phyloP scores from a whole-genome alignment of 2,329 filamentous ascomycete genomes.

The Xylariales sp. region DNA sequence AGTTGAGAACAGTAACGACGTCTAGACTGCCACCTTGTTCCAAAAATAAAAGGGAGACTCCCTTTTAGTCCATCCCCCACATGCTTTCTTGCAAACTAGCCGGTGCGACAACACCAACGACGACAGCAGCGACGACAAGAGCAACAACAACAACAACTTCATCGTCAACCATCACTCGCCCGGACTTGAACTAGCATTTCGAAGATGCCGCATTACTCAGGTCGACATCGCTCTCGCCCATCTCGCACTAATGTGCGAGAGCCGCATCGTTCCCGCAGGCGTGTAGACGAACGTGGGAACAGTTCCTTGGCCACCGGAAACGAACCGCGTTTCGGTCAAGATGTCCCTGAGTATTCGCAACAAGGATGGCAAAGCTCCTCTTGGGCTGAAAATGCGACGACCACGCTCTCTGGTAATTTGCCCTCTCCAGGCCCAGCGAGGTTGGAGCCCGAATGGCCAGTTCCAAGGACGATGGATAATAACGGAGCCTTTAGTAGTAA shows the following conservation, averaged over 20 bases:
- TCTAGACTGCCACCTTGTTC: constrained; percentile 3
- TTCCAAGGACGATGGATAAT: not conserved
- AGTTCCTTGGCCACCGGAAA: not conserved
- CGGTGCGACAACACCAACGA: not conserved
- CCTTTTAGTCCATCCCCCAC: not conserved
- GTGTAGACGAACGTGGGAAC: not conserved
- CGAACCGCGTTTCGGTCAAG: not conserved
- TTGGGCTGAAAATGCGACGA: not conserved
- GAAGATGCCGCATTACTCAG: constrained; percentile 18
- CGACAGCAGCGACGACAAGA: not conserved
- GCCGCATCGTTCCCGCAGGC: not conserved
- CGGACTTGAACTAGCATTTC: not conserved
- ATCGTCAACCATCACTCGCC: not conserved
- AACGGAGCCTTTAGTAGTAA: not conserved
- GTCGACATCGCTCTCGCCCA: constrained; percentile 1
- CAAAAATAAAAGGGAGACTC: constrained; percentile 22
- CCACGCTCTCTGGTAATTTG: not conserved
- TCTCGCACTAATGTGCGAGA: not conserved
- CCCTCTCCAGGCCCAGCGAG: not conserved
- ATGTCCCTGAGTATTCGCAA: not conserved
- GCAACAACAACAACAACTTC: not conserved
- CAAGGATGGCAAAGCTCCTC: not conserved
- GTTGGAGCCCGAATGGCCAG: not conserved
- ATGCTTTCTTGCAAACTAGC: constrained; percentile 11
- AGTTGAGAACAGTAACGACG: not conserved